Evolutionary conservation across 2,329 filamentous ascomycete genomes (phyloP).

Genomic region (Berkeleyomyces rouxiae): DNA sequence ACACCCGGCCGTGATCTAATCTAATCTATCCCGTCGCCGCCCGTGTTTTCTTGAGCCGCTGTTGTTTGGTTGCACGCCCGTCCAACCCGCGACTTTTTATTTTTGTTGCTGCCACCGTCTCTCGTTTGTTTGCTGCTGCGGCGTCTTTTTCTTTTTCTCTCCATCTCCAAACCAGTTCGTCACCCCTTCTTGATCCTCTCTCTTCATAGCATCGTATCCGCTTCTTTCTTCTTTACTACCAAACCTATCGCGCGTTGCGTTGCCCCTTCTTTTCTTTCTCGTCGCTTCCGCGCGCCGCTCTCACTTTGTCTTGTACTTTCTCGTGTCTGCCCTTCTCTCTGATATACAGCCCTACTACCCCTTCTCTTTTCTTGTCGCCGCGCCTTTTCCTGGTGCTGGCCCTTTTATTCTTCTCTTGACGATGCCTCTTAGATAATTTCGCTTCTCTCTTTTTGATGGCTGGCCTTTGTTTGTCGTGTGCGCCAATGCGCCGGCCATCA

Average conservation of each 20-base stretch:
- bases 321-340: conserved; percentile 8
- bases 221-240: conserved; percentile 1
- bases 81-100: background rate
- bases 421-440: background rate
- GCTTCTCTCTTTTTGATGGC: conserved; percentile 4
- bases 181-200: conserved; percentile 6
- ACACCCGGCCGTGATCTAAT: background rate
- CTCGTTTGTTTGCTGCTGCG: background rate
- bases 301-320: conserved; percentile 10
- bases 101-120: background rate
- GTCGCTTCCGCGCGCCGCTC: background rate
- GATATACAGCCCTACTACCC: conserved; percentile 1
- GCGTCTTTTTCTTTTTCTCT: background rate
- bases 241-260: background rate
- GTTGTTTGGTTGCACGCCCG: background rate
- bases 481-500: background rate
- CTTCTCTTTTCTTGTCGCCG: conserved; percentile 12
- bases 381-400: conserved; percentile 2
- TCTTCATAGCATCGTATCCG: conserved; percentile 1
- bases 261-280: conserved; percentile 11
- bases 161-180: conserved; percentile 13
- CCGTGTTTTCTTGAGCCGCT: background rate
- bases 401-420: conserved; percentile 3
- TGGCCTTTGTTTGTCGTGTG: background rate
- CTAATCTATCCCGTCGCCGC: background rate